A percentile compares a stretch with the other conserved stretches of the same genome.
Conservation (phyloP, 768 basidiomycete genomes). For the Kwoniella europaea region DNA sequence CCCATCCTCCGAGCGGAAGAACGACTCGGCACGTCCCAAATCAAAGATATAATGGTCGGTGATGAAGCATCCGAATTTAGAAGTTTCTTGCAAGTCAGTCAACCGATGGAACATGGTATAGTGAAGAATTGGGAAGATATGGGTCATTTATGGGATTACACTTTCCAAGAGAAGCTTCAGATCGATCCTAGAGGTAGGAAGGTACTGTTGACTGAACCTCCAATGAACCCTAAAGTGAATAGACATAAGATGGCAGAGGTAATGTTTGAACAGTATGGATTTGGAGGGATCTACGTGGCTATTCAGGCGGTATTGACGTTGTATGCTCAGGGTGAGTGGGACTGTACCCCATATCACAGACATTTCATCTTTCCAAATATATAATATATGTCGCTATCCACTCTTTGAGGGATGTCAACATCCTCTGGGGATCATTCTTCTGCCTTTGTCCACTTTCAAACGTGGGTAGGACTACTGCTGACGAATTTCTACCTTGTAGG, state of each 20-base stretch:
- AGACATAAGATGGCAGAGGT: conserved; percentile 92
- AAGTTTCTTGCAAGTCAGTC: conserved; percentile 93
- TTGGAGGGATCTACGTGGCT: conserved; percentile 92
- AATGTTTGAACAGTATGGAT: conserved; percentile 99
- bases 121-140: conserved; percentile 99
- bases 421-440: too few species aligned
- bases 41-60: conserved; percentile 98
- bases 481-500: too few species aligned
- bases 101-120: conserved; percentile 99
- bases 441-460: too few species aligned
- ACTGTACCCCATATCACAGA: too few species aligned
- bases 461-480: too few species aligned
- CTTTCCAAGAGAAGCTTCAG: conserved; percentile 92
- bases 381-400: too few species aligned
- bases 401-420: too few species aligned
- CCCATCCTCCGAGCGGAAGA: conserved; percentile 98
- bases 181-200: conserved; percentile 85
- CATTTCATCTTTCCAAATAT: too few species aligned
- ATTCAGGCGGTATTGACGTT: conserved; percentile 98
- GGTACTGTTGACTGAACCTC: conserved; percentile 93
- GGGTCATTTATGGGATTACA: conserved; percentile 97
- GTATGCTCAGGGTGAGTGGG: conserved; percentile 88
- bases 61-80: conserved; percentile 94
- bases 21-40: conserved; percentile 79
- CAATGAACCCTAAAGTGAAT: conserved; percentile 97